Conservation (phyloP, 768 basidiomycete species). For the Kwoniella dejecticola region DNA sequence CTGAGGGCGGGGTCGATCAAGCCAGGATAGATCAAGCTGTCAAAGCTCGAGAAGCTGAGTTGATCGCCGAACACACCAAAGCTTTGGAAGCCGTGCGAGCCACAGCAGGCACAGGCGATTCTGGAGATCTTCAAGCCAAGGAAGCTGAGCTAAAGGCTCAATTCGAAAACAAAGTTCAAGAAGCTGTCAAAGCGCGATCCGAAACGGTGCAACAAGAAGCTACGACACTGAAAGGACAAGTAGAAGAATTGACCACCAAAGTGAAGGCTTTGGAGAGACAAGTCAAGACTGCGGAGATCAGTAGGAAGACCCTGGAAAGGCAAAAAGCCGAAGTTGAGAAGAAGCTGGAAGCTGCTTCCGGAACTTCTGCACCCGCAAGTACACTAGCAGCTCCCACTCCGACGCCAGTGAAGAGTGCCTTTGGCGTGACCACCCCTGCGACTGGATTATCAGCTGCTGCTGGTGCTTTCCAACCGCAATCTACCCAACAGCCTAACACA, state of each 20-base stretch:
- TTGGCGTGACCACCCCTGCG: constrained; percentile 4
- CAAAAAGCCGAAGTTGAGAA: constrained; percentile 43
- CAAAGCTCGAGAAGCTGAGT: constrained; percentile 43
- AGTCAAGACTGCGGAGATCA: constrained; percentile 43
- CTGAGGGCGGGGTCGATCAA: constrained; percentile 14
- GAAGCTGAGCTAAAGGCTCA: constrained; percentile 28
- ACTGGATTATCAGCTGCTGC: constrained; percentile 23
- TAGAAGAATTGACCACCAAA: constrained; percentile 35
- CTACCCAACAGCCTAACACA: constrained; percentile 4
- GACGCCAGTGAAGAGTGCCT: constrained; percentile 9
- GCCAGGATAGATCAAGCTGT: constrained; percentile 43
- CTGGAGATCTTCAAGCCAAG: constrained; percentile 15
- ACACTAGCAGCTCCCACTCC: neutral
- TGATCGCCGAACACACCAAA: constrained; percentile 25
- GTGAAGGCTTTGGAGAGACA: constrained; percentile 44
- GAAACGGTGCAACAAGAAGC: constrained; percentile 19
- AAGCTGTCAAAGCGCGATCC: constrained; percentile 24
- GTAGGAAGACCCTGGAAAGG: constrained; percentile 45
- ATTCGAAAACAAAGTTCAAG: constrained; percentile 29
- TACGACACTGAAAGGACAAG: constrained; percentile 27
- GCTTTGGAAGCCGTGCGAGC: constrained; percentile 31
- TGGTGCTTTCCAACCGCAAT: constrained; percentile 23
- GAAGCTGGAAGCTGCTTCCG: constrained; percentile 35
- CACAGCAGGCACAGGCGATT: neutral
- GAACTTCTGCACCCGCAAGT: constrained; percentile 4